These are phyloP conservation scores for Rhododendron kiyosumense DNA, from an alignment of 148 eudicot genomes.

Conservation along the genomic window DNA sequence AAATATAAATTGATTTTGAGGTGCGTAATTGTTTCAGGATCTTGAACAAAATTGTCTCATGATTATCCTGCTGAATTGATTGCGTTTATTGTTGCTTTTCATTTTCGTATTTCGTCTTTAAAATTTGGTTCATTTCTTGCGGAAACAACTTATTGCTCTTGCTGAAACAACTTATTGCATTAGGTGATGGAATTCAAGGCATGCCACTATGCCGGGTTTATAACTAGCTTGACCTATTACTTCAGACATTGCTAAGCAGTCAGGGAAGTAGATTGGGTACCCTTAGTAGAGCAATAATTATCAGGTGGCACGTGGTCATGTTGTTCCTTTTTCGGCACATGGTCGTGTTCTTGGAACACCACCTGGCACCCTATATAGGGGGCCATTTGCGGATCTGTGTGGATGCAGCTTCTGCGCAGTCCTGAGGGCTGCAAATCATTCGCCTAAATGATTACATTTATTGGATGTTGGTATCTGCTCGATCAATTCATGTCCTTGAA, in stretches of 20 bases:
- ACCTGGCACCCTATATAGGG: not conserved
- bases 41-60: not conserved
- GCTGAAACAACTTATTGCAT: slow-evolving; percentile 1
- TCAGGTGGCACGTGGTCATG: not conserved
- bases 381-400: not conserved
- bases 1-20: not conserved
- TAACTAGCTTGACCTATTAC: not conserved
- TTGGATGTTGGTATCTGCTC: not conserved
- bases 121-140: not conserved
- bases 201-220: not conserved
- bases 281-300: not conserved
- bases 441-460: not conserved
- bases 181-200: not conserved
- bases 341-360: not conserved
- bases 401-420: not conserved
- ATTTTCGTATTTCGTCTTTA: not conserved
- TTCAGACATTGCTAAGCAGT: not conserved
- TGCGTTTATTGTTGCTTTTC: not conserved
- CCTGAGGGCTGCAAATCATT: not conserved
- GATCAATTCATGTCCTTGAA: not conserved
- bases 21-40: not conserved
- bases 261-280: not conserved
- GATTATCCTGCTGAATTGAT: not conserved
- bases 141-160: too few relatives aligned
- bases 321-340: not conserved